phyloP scores from a whole-genome alignment of 768 basidiomycete species.

The Tulasnella sp. region DNA sequence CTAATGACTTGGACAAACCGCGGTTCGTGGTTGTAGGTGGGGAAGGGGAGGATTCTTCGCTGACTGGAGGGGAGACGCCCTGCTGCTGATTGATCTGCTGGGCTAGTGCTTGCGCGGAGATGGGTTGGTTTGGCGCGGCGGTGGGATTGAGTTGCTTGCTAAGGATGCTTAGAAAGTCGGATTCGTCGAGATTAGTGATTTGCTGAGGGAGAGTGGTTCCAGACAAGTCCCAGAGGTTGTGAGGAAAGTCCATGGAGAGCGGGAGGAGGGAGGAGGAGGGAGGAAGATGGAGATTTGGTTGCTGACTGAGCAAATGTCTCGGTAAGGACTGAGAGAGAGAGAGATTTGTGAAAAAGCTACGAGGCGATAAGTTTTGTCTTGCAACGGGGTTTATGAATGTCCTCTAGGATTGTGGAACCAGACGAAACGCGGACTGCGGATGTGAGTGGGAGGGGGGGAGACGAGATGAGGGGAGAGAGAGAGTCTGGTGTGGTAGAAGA shows the following conservation, averaged over 20 bases:
- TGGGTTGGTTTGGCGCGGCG: background rate
- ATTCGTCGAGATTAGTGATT: constrained; percentile 12
- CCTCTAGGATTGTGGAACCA: background rate
- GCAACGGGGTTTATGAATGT: background rate
- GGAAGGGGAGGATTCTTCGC: constrained; percentile 19
- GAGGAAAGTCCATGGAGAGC: constrained; percentile 7
- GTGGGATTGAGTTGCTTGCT: constrained; percentile 14
- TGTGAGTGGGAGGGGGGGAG: background rate
- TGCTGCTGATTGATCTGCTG: constrained; percentile 2
- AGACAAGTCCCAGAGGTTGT: constrained; percentile 22
- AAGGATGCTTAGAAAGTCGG: constrained; percentile 19
- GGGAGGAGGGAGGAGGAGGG: background rate
- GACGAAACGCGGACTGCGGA: background rate
- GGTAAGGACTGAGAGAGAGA: background rate
- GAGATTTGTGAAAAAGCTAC: background rate
- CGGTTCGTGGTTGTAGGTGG: constrained; percentile 48
- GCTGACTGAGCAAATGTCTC: background rate
- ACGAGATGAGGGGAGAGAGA: background rate
- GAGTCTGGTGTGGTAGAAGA: background rate
- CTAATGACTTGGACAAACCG: constrained; percentile 43
- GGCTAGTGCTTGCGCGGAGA: background rate
- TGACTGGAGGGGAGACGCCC: constrained; percentile 10
- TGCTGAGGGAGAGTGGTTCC: constrained; percentile 10
- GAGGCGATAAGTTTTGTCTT: background rate
- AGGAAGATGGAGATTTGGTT: background rate